Evolutionary conservation across 1,284 basidiomycete genomes (phyloP).

Genomic region (Grifola frondosa): DNA sequence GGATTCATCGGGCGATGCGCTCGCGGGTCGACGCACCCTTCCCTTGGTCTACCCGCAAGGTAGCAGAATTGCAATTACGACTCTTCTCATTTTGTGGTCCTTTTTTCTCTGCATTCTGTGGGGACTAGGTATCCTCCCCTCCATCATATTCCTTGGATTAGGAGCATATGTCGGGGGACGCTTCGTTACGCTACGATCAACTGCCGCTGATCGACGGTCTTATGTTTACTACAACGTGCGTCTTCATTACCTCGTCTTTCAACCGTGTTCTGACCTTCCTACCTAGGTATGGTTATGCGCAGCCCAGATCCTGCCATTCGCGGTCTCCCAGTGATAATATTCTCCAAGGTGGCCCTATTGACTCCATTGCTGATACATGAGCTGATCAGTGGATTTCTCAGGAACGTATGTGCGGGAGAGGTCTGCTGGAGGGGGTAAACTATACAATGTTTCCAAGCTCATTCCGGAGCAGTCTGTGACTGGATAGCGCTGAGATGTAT

Average conservation of each 20-base stretch:
- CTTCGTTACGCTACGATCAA: background rate
- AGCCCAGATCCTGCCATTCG: conserved; percentile 10
- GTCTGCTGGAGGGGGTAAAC: too few relatives aligned
- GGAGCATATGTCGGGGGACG: conserved; percentile 3
- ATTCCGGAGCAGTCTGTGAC: too few relatives aligned
- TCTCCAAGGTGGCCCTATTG: too few relatives aligned
- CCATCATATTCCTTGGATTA: background rate
- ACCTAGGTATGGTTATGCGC: conserved; percentile 12
- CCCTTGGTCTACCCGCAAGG: conserved; percentile 34
- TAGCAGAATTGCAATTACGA: background rate
- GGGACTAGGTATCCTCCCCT: background rate
- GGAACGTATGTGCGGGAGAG: too few relatives aligned
- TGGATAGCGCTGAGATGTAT: too few relatives aligned
- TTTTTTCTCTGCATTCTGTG: conserved; percentile 3
- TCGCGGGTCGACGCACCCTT: conserved; percentile 35
- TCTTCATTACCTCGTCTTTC: background rate
- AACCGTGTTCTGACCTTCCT: background rate
- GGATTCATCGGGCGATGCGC: conserved; percentile 37
- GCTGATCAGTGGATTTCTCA: too few relatives aligned
- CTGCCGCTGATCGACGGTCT: conserved; percentile 4
- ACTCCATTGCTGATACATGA: too few relatives aligned
- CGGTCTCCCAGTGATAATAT: too few relatives aligned
- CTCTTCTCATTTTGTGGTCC: conserved; percentile 7
- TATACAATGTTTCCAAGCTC: too few relatives aligned
- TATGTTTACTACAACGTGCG: conserved; percentile 12